A percentile compares a stretch with the other conserved stretches of the same genome.
phyloP scores from a whole-genome alignment of 805 yeast species.

The Priceomyces melissophilus region DNA sequence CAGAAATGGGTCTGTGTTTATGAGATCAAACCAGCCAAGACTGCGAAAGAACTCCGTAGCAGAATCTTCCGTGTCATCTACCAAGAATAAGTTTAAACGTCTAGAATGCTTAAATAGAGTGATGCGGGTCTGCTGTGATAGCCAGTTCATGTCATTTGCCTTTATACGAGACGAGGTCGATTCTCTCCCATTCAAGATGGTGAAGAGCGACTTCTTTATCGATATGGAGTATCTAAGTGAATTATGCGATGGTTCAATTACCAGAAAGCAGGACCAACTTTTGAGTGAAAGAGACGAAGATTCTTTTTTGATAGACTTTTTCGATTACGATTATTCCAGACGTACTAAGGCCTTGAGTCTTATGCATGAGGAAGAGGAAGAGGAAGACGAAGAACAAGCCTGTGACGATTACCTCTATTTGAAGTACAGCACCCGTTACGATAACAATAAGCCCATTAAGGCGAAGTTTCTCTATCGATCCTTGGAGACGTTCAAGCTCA shows the following conservation, averaged over 20 bases:
- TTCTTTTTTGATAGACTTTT: conserved; percentile 26
- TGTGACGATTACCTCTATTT: conserved; percentile 18
- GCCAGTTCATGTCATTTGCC: conserved; percentile 61
- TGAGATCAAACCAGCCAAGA: conserved; percentile 26
- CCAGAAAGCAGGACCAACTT: conserved; percentile 41
- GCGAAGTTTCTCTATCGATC: conserved; percentile 1
- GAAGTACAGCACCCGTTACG: conserved; percentile 14
- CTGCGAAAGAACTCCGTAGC: conserved; percentile 31
- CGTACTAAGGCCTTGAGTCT: neutral
- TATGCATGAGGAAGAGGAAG: conserved; percentile 9
- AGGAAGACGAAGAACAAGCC: conserved; percentile 8
- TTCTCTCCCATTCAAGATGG: conserved; percentile 52
- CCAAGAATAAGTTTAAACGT: conserved; percentile 49
- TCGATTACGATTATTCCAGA: conserved; percentile 17
- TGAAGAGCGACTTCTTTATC: conserved; percentile 41
- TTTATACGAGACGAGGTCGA: conserved; percentile 63
- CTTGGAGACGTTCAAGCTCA: no score
- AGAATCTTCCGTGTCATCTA: conserved; percentile 22
- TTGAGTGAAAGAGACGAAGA: conserved; percentile 27
- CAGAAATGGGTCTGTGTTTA: conserved; percentile 63
- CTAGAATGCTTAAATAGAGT: conserved; percentile 54
- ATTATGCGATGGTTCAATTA: conserved; percentile 26
- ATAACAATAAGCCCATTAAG: conserved; percentile 7
- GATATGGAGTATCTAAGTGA: conserved; percentile 60
- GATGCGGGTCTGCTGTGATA: conserved; percentile 64